Conservation (phyloP, 495 filamentous ascomycete species). For the Aspergillus ostianus region DNA sequence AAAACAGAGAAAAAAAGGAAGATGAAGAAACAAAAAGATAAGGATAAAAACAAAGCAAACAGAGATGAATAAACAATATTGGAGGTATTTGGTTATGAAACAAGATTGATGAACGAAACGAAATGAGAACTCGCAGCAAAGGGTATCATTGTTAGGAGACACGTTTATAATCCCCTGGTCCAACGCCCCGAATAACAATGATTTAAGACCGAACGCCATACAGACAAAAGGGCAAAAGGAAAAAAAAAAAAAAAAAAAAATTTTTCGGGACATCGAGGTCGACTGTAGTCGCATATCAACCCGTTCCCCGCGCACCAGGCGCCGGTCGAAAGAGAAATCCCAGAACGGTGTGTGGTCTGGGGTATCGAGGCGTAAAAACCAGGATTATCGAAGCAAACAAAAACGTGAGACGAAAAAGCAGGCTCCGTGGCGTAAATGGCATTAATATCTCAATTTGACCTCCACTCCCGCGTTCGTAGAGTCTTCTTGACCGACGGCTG, state of each 20-base stretch:
- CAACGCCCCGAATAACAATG: constrained; percentile 37
- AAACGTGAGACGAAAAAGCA: background rate
- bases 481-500: constrained; percentile 9
- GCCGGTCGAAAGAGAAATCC: constrained; percentile 7
- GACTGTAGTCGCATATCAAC: background rate
- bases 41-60: constrained; percentile 27
- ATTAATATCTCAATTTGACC: constrained; percentile 41
- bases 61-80: constrained; percentile 11
- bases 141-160: constrained; percentile 50
- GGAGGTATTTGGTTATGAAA: constrained; percentile 1
- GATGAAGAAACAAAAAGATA: constrained; percentile 21
- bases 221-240: constrained; percentile 17
- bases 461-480: constrained; percentile 28
- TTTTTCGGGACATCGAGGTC: constrained; percentile 1
- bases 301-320: constrained; percentile 22
- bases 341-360: constrained; percentile 2
- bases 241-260: constrained; percentile 17
- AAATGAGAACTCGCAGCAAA: constrained; percentile 26
- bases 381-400: background rate
- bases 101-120: constrained; percentile 13
- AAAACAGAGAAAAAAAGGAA: constrained; percentile 12
- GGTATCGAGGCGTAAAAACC: background rate
- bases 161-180: constrained; percentile 49
- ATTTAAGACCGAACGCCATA: constrained; percentile 23
- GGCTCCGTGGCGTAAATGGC: background rate